Conservation (phyloP, 1,139 yeast species). For the Candida tetrigidarum region DNA sequence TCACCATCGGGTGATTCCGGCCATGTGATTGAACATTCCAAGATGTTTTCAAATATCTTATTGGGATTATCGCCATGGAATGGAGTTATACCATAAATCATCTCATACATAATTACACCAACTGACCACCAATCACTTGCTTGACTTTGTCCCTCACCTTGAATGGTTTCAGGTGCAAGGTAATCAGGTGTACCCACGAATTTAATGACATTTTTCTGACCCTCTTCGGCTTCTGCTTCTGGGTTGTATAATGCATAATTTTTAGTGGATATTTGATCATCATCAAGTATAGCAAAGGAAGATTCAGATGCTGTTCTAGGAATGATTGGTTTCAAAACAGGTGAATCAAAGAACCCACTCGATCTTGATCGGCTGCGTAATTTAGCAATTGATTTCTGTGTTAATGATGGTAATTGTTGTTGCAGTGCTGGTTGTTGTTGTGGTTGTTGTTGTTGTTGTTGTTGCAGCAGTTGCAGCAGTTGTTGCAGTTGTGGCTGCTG, state of each 20-base stretch:
- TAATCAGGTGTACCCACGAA: conserved; percentile 99
- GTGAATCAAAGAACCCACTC: conserved; percentile 49
- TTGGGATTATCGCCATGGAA: conserved; percentile 87
- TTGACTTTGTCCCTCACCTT: conserved; percentile 83
- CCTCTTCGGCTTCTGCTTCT: conserved; percentile 52
- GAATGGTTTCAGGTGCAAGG: conserved; percentile 94
- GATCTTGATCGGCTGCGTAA: conserved; percentile 31
- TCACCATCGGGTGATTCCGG: conserved; percentile 59
- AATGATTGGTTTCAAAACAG: conserved; percentile 49
- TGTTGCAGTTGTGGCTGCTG: conserved; percentile 12
- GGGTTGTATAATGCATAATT: conserved; percentile 77
- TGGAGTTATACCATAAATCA: conserved; percentile 92
- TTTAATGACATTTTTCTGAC: conserved; percentile 24
- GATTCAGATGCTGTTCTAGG: conserved; percentile 58
- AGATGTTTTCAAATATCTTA: conserved; percentile 78
- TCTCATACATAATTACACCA: conserved; percentile 94
- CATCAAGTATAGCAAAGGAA: conserved; percentile 58
- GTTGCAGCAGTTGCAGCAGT: no score
- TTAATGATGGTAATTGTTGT: no score
- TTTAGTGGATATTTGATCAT: conserved; percentile 38
- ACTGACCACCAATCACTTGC: conserved; percentile 99
- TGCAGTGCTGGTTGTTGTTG: no score
- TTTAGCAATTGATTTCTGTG: conserved; percentile 19
- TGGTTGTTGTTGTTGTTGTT: no score
- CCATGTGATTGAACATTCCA: conserved; percentile 81